Evolutionary conservation across 2,329 filamentous ascomycete genomes (phyloP), one percentile per base, ranked within the genome.

Genomic region (Alternaria arborescens): DNA sequence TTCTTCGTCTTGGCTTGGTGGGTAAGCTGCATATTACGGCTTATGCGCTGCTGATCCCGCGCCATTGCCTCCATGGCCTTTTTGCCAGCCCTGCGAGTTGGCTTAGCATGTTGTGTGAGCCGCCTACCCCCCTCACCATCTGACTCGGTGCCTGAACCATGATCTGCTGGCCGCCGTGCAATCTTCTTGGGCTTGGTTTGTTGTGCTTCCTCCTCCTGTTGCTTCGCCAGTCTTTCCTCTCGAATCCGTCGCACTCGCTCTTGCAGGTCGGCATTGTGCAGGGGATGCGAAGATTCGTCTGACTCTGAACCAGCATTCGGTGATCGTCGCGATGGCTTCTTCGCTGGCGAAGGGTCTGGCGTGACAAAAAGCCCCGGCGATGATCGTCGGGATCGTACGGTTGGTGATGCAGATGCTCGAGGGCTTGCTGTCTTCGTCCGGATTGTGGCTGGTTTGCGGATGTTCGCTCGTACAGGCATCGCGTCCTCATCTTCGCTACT

Each of bases 61-160:
- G 91, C 91, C 90, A 99, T 97, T 69, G 98, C 94, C 75, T 97
- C 92, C 42, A 97, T 77, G 0, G 95, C 95, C 80, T 93, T 97
- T 81, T 94, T 98, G 82, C 94, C 94, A 0, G 95, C 94, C 76
- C 95, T 97, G 12, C 95, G 87, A 10, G 87, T 85, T 5, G 93
- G 89, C 4, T 90, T 88, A 26, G 86, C 83, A 40, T 86, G 82
- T 72, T 94, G 91, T 0, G 90, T 91, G 44, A 95, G 71, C 44
- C 74, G 74, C 52, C 75, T 72, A 24, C 76, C 77, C 26, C 67
- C 72, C 52, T 78, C 88, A 34, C 88, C 88, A 60, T 90, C 88
- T 3, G 85, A 84, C 38, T 87, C 86, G 44, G 73, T 77, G 10
- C 71, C 71, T 4, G 84, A 84, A 8, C 85, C 84, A n/a, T 84